Evolutionary conservation across 2,329 filamentous ascomycete species (phyloP).

Genomic region (Ramichloridium luteum): DNA sequence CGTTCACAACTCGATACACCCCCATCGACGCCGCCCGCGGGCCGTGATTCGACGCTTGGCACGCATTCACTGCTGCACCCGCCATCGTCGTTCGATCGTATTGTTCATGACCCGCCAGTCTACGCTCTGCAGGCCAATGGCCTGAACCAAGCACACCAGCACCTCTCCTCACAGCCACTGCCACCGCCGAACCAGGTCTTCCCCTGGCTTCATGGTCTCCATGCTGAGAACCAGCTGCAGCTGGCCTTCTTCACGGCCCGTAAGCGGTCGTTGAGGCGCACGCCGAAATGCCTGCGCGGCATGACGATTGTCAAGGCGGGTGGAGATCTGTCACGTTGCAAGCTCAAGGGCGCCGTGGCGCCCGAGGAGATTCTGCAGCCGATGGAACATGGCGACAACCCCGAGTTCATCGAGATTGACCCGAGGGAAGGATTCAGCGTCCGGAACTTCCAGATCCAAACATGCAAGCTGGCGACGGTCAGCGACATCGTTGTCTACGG

Average conservation of each 20-base stretch:
- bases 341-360: constrained; percentile 75
- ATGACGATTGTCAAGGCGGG: constrained; percentile 83
- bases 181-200: constrained; percentile 81
- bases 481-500: constrained; percentile 93
- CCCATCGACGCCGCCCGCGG: constrained; percentile 46
- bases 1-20: constrained; percentile 36
- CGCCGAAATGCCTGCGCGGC: constrained; percentile 64
- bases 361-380: constrained; percentile 63
- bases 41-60: constrained; percentile 36
- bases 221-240: constrained; percentile 79
- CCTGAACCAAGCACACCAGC: constrained; percentile 61
- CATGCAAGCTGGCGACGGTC: constrained; percentile 71
- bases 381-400: constrained; percentile 22
- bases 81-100: constrained; percentile 49
- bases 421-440: constrained; percentile 87
- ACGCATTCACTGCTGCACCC: constrained; percentile 64
- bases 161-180: constrained; percentile 64
- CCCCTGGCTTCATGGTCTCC: constrained; percentile 89
- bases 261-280: constrained; percentile 55
- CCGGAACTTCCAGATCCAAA: constrained; percentile 93
- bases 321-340: constrained; percentile 59
- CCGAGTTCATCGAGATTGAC: constrained; percentile 68
- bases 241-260: constrained; percentile 77
- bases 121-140: constrained; percentile 61
- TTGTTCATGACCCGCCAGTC: constrained; percentile 45